Evolutionary conservation across 768 basidiomycete species (phyloP).

Genomic region (Suillus occidentalis): DNA sequence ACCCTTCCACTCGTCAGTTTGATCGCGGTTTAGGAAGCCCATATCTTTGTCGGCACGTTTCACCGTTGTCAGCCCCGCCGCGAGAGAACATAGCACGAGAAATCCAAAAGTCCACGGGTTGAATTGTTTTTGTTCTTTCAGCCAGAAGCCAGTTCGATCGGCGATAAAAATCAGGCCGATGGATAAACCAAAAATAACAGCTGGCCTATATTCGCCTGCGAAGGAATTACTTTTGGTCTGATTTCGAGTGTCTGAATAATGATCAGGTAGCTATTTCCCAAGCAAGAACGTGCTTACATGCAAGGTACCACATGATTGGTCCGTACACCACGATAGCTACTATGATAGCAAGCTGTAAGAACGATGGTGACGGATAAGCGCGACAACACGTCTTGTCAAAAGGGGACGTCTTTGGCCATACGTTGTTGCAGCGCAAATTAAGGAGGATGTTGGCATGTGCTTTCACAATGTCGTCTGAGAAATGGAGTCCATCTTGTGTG

Average conservation of each 20-base stretch:
- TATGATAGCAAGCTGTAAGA: conserved; percentile 56
- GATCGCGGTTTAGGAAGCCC: conserved; percentile 87
- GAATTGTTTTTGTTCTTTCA: conserved; percentile 88
- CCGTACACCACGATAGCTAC: conserved; percentile 47
- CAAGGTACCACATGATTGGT: conserved; percentile 45
- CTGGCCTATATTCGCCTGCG: conserved; percentile 33
- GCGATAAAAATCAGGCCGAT: conserved; percentile 72
- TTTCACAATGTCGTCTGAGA: conserved; percentile 57
- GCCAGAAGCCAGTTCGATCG: conserved; percentile 84
- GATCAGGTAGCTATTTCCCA: conserved; percentile 17
- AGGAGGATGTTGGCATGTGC: conserved; percentile 77
- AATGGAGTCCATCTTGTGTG: conserved; percentile 87
- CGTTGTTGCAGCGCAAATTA: conserved; percentile 79
- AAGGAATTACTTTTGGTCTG: conserved; percentile 15
- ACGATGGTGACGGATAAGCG: conserved; percentile 65
- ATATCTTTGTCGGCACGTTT: conserved; percentile 77
- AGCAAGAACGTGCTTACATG: conserved; percentile 22
- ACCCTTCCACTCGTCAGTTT: conserved; percentile 97
- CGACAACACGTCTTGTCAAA: conserved; percentile 81
- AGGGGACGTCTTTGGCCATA: conserved; percentile 59
- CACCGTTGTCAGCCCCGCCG: conserved; percentile 61
- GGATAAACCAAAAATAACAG: conserved; percentile 63
- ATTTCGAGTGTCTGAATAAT: conserved; percentile 12
- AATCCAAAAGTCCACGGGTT: conserved; percentile 64
- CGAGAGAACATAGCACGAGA: conserved; percentile 54